Evolutionary conservation across 768 basidiomycete species (phyloP), one percentile per base, ranked within the genome.

Genomic region (Phlebiopsis flavidoalba): DNA sequence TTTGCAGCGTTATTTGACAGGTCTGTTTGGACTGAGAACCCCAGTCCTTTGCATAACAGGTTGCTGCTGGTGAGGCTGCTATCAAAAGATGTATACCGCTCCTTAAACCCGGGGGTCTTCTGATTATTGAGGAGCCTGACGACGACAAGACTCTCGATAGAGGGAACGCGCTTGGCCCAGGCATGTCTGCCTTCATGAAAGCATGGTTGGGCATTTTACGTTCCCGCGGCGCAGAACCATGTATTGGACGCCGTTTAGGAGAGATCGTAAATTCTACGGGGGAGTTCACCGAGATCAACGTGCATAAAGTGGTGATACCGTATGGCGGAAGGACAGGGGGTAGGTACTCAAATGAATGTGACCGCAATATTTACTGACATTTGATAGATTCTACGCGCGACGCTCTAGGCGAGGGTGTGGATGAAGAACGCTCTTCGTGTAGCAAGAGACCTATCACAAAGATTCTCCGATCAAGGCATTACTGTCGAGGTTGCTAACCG

Each of bases 121-220:
- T 70, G 17, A 55, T 70, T 8, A 36, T 70, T 24, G 69, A 70
- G 22, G 69, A 70, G n/a, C 58, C 59, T 1, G 59, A 60, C 40
- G 51, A 53, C 48, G 57, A 56, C 26, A 59, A 60, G 60, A 53
- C 68, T 31, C 55, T 65, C 6, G 48, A 68, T 31, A 64, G 65
- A 7, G 69, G 66, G 15, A 17, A 21, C 8, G 37, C 26, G 35
- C 47, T 57, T 22, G 19, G 33, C 15, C 55, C 60, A 3, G 60
- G 54, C 22, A 22, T 61, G 24, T 5, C 54, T 5, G 47, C 46
- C 4, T 46, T 57, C 11, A n/a, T 57, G 19, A 15, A 45, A 10
- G 31, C 43, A 15, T 60, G 59, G 59, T 11, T 33, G 7, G 17
- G 47, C 15, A 40, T 52, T 26, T 19, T 61, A 21, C 55, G 55